Evolutionary conservation across 176 grass and related monocot species (phyloP).

Genomic region (Paspalum notatum): DNA sequence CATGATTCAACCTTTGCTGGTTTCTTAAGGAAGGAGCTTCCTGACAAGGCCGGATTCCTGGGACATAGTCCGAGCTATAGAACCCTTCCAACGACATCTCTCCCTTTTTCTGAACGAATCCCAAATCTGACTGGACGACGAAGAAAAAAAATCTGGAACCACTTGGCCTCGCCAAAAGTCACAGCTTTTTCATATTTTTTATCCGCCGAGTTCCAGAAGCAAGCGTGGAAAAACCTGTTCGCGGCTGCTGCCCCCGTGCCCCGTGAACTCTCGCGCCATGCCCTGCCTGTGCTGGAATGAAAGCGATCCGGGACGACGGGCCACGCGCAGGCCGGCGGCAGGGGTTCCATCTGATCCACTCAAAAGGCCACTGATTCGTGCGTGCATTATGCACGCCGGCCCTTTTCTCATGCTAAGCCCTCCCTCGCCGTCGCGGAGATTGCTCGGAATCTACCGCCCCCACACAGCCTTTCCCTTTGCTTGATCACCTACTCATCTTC

Average conservation of each 20-base stretch:
- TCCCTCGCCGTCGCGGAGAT: slow-evolving; percentile 28
- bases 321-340: not conserved
- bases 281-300: slow-evolving; percentile 4
- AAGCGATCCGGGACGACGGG: slow-evolving; percentile 26
- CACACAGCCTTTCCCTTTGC: not conserved
- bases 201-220: slow-evolving; percentile 1
- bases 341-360: slow-evolving; percentile 24
- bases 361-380: slow-evolving; percentile 24
- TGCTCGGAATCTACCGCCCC: not conserved
- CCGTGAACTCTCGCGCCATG: not conserved
- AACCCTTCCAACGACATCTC: slow-evolving; percentile 48
- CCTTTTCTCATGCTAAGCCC: not conserved
- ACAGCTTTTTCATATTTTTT: slow-evolving; percentile 11
- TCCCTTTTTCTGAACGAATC: slow-evolving; percentile 27
- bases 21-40: slow-evolving; percentile 51
- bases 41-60: slow-evolving; percentile 43
- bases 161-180: slow-evolving; percentile 43
- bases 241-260: slow-evolving; percentile 5
- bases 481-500: no score
- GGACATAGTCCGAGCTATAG: slow-evolving; percentile 21
- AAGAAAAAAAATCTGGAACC: slow-evolving; percentile 19
- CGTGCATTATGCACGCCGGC: not conserved
- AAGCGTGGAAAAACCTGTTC: not conserved
- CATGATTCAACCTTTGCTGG: slow-evolving; percentile 41
- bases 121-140: not conserved